Evolutionary conservation across 2,329 filamentous ascomycete species (phyloP).

Genomic region (Amauroascus niger): DNA sequence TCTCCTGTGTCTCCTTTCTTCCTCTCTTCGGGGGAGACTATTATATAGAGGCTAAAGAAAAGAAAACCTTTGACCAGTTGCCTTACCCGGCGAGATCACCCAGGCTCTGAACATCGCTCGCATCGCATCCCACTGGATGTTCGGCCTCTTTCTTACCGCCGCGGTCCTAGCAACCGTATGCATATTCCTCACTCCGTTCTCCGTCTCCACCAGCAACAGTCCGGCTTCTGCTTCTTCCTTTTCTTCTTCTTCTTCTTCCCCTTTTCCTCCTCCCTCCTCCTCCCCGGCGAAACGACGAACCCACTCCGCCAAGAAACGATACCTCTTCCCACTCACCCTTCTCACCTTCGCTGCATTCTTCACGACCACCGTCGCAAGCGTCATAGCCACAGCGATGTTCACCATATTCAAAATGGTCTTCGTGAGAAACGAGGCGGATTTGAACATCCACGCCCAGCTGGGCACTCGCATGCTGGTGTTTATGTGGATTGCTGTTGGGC

Average conservation of each 20-base stretch:
- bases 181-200: constrained; percentile 54
- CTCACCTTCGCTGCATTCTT: constrained; percentile 59
- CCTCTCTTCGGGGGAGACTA: neutral
- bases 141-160: constrained; percentile 69
- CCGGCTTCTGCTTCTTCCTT: no score
- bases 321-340: constrained; percentile 58
- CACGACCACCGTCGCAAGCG: constrained; percentile 57
- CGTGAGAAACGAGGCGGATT: constrained; percentile 52
- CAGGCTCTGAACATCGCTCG: constrained; percentile 64
- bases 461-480: constrained; percentile 71
- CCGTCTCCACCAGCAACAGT: constrained; percentile 27
- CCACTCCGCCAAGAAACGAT: constrained; percentile 31
- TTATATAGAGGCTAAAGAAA: constrained; percentile 13
- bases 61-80: constrained; percentile 43
- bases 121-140: constrained; percentile 75
- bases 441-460: constrained; percentile 65
- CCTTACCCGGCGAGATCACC: constrained; percentile 63
- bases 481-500: constrained; percentile 72
- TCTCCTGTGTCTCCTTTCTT: neutral
- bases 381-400: constrained; percentile 75
- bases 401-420: constrained; percentile 71
- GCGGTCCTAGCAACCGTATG: constrained; percentile 61
- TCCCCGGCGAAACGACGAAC: constrained; percentile 17
- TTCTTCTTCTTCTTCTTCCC: no score
- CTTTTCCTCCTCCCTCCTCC: constrained; percentile 28